These are phyloP conservation scores for Phaeosphaeria sp. DNA, from an alignment of 2,329 filamentous ascomycete genomes.

Conservation along the genomic window DNA sequence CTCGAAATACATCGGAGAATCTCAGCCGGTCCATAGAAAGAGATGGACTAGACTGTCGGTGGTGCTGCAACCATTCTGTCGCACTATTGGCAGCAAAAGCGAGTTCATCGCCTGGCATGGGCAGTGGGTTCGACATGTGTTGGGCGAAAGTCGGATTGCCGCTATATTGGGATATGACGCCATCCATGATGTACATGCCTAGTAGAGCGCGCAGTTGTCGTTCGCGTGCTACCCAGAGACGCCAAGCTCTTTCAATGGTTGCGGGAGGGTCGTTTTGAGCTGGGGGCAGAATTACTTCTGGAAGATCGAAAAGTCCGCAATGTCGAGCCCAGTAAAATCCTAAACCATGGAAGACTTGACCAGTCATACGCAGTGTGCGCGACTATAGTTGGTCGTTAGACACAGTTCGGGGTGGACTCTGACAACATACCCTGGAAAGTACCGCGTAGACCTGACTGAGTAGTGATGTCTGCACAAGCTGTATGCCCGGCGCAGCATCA, in stretches of 20 bases:
- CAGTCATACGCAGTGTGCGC: not conserved
- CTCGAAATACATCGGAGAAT: not conserved
- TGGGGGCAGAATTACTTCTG: not conserved
- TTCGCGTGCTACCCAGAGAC: not conserved
- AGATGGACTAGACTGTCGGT: not conserved
- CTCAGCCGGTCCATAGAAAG: not conserved
- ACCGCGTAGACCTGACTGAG: not conserved
- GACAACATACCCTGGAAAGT: not conserved
- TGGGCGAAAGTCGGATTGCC: slow-evolving; percentile 1
- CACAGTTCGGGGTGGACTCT: not conserved
- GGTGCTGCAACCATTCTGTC: not conserved
- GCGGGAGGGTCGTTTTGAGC: not conserved
- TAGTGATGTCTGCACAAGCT: not conserved
- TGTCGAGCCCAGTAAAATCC: slow-evolving; percentile 1
- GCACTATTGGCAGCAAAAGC: not conserved
- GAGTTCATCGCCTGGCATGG: not conserved
- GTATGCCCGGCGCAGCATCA: not conserved
- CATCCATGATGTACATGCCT: not conserved
- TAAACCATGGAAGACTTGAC: not conserved
- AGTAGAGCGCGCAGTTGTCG: not conserved
- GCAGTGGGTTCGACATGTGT: not conserved
- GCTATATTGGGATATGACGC: not conserved
- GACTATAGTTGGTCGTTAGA: not conserved
- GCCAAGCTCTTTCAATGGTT: not conserved
- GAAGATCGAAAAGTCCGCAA: not conserved